Evolutionary conservation across 805 yeast genomes (phyloP), one percentile per base, ranked within the genome.

Genomic region (Kurtzmaniella fragi): DNA sequence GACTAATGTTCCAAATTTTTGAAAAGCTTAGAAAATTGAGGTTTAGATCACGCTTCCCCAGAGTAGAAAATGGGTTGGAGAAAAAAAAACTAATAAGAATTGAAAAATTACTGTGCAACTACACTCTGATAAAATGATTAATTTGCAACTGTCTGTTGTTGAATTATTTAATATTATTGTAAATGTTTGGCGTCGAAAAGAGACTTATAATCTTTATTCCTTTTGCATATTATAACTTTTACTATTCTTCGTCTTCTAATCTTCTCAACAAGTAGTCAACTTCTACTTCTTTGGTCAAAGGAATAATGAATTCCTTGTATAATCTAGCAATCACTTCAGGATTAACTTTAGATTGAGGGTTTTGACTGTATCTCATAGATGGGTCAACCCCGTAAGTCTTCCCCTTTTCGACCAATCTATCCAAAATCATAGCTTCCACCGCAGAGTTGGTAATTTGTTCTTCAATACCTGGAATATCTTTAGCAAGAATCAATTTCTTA

Each of bases 281-380:
- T 65, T 93, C 99, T 16, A 93, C 98, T 59, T 84, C 84, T 62
- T 91, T 93, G 6, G 99, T 93, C 57, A 93, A 69, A 8, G 98
- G 98, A 50, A 93, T 93, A 31, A 93, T 84, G 65, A 80, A 83
- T 34, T 88, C 89, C 59, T 83, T 80, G 68, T 91, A 93, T 45
- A 93, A 81, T 42, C 76, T 71, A 10, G 90, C 95, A 48, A 93
- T 77, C 11, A 78, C 76, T 47, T 87, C 90, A 0, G 95, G 91
- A 33, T 84, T 75, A 23, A 93, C 84, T 56, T 86, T 86, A 48
- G 84, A 77, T 54, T 78, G 85, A 4, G 73, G 68, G 40, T 72
- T 73, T 51, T 85, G 87, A 25, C 83, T 71, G 62, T 78, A 79
- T 51, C 77, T 77, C 54, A 87, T 66, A 12, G 86, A 76, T 20